Conservation (phyloP, 2,329 filamentous ascomycete species). For the Colletotrichum melonis region DNA sequence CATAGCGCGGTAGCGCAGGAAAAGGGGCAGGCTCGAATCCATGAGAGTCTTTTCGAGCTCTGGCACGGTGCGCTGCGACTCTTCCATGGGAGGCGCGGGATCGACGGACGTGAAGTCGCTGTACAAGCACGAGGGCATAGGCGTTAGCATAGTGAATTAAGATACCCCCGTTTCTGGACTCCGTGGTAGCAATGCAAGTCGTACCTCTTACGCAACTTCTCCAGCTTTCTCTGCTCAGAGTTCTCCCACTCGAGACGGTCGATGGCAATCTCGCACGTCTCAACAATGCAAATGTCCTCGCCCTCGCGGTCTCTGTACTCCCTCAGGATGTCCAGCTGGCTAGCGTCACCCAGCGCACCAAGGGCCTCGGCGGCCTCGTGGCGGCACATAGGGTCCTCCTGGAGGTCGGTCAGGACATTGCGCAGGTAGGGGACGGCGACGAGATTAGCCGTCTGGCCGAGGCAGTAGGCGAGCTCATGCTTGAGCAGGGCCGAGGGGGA, state of each 20-base stretch:
- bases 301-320: conserved; percentile 78
- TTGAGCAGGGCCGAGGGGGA: conserved; percentile 92
- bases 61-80: conserved; percentile 75
- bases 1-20: conserved; percentile 97
- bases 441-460: conserved; percentile 87
- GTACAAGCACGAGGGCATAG: conserved; percentile 36
- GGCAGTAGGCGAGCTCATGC: conserved; percentile 96
- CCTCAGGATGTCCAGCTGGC: conserved; percentile 79
- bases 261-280: conserved; percentile 97
- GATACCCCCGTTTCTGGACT: conserved; percentile 1
- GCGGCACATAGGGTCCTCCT: conserved; percentile 94
- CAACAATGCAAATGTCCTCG: conserved; percentile 84
- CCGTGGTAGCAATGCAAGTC: conserved; percentile 34
- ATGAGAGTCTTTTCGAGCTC: conserved; percentile 82
- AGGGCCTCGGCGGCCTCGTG: conserved; percentile 97
- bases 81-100: conserved; percentile 88
- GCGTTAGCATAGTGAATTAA: conserved; percentile 25
- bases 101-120: conserved; percentile 97
- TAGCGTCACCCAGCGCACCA: conserved; percentile 82
- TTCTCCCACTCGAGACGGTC: conserved; percentile 95
- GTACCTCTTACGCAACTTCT: conserved; percentile 86
- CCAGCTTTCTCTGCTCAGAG: conserved; percentile 74
- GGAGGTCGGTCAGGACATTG: conserved; percentile 77
- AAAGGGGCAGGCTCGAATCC: conserved; percentile 82
- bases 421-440: conserved; percentile 80